Evolutionary conservation across 140 eudicot genomes (phyloP).

Genomic region (Eryngium alpinum): DNA sequence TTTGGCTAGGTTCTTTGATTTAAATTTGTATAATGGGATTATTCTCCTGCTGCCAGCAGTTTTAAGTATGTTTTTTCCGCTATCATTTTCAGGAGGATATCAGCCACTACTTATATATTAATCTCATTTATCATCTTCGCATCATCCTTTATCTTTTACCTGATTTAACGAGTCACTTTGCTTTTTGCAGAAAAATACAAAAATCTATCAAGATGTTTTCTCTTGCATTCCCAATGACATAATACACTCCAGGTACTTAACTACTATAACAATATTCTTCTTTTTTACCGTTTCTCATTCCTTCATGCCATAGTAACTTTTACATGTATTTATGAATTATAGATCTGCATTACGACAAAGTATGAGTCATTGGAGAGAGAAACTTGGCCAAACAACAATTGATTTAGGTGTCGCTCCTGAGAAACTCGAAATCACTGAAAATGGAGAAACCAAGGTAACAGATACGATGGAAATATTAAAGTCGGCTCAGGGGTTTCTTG

Average conservation of each 20-base stretch:
- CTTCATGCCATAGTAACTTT: neutral
- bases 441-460: constrained; percentile 27
- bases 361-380: constrained; percentile 65
- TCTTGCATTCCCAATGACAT: constrained; percentile 82
- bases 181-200: constrained; percentile 55
- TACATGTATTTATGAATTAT: constrained; percentile 7
- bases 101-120: neutral
- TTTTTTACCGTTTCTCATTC: neutral
- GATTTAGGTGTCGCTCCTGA: constrained; percentile 87
- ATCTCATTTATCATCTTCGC: neutral
- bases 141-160: neutral
- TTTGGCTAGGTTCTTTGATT: too few species aligned
- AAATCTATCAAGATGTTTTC: constrained; percentile 73
- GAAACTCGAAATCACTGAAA: constrained; percentile 29
- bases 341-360: constrained; percentile 79
- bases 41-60: too few species aligned
- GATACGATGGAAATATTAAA: constrained; percentile 53
- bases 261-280: constrained; percentile 4
- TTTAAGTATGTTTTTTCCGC: neutral
- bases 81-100: neutral
- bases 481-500: constrained; percentile 61
- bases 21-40: too few species aligned
- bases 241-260: constrained; percentile 72
- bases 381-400: constrained; percentile 69
- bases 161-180: neutral